Evolutionary conservation across 495 filamentous ascomycete species (phyloP).

Genomic region (Hypoxylon intermedium): DNA sequence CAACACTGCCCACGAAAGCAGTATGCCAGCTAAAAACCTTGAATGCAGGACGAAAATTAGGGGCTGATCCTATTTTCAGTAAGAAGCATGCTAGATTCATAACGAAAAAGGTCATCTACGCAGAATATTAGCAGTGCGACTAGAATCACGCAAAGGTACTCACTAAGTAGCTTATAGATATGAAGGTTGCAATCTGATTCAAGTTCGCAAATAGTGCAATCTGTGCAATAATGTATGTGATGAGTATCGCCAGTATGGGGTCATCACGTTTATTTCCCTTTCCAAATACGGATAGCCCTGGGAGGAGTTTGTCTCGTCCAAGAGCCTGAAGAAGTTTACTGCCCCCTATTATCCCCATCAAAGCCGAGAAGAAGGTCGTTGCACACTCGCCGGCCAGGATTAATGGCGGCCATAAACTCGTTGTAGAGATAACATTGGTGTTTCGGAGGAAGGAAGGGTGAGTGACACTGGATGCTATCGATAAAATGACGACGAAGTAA

Average conservation of each 20-base stretch:
- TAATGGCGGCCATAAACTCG: conserved; percentile 72
- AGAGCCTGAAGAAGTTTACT: conserved; percentile 89
- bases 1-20: conserved; percentile 72
- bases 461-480: conserved; percentile 80
- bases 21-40: conserved; percentile 89
- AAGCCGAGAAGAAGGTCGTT: conserved; percentile 79
- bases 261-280: conserved; percentile 81
- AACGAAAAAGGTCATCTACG: conserved; percentile 71
- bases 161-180: conserved; percentile 88
- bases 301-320: conserved; percentile 79
- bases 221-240: conserved; percentile 79
- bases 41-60: conserved; percentile 88
- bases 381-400: conserved; percentile 85
- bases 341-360: conserved; percentile 88
- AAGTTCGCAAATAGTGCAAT: conserved; percentile 83
- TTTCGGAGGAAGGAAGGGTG: conserved; percentile 76
- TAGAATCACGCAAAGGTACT: conserved; percentile 43
- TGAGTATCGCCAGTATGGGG: conserved; percentile 75
- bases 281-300: conserved; percentile 75
- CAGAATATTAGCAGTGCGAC: conserved; percentile 3
- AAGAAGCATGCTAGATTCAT: conserved; percentile 89
- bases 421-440: conserved; percentile 79
- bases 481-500: conserved; percentile 78
- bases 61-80: conserved; percentile 89
- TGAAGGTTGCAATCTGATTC: conserved; percentile 86